Evolutionary conservation across 805 yeast species (phyloP).

Genomic region (Ogataea salicorniae): DNA sequence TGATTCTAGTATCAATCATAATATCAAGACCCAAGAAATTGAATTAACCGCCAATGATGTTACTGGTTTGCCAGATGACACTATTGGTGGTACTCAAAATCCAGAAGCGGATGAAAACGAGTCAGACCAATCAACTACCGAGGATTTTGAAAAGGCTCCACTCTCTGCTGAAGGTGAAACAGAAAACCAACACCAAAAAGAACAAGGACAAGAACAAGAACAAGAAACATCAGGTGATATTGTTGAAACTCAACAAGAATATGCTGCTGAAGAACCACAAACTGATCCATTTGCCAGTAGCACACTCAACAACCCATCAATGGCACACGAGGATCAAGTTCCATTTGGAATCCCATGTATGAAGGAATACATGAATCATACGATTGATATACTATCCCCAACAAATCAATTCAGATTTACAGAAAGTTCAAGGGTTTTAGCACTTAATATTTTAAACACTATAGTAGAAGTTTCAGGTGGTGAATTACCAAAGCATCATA

Average conservation of each 20-base stretch:
- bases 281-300: constrained; percentile 18
- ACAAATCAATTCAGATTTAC: constrained; percentile 79
- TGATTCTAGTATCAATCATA: constrained; percentile 25
- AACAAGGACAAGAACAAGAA: neutral
- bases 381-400: constrained; percentile 78
- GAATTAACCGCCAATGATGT: constrained; percentile 22
- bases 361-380: constrained; percentile 68
- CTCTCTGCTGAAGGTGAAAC: neutral
- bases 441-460: constrained; percentile 66
- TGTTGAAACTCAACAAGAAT: neutral
- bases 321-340: constrained; percentile 26
- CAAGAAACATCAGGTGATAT: neutral
- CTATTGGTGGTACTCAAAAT: constrained; percentile 44
- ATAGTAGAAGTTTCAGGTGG: constrained; percentile 80
- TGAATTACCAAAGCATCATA: constrained; percentile 54
- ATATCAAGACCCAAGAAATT: constrained; percentile 24
- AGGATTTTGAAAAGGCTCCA: neutral
- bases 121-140: neutral
- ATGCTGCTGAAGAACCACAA: neutral
- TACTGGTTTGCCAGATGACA: constrained; percentile 48
- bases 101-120: neutral
- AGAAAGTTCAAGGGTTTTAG: constrained; percentile 81
- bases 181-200: neutral
- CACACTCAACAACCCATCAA: neutral
- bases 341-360: constrained; percentile 74